Conservation (phyloP, 1,139 yeast genomes). For the Magnusiomyces tetraspermus region DNA sequence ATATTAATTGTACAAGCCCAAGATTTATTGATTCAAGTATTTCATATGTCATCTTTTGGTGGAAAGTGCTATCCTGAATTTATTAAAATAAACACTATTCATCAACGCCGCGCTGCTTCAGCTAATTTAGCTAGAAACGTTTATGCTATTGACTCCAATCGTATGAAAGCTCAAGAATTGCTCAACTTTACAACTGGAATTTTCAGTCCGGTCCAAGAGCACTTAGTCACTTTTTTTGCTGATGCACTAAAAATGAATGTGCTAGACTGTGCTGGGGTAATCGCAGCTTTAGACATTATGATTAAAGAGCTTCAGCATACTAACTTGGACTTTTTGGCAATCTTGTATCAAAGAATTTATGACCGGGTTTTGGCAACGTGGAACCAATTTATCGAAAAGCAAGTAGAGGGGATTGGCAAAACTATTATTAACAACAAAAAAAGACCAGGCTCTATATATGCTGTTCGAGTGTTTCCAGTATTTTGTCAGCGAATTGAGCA, state of each 20-base stretch:
- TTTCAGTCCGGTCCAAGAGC: constrained; percentile 46
- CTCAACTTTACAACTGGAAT: constrained; percentile 43
- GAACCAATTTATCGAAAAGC: constrained; percentile 49
- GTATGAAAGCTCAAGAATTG: constrained; percentile 48
- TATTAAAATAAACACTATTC: constrained; percentile 35
- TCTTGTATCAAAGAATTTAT: constrained; percentile 42
- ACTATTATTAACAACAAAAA: constrained; percentile 39
- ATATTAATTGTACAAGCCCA: constrained; percentile 50
- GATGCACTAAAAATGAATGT: constrained; percentile 32
- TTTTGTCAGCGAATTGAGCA: constrained; percentile 36
- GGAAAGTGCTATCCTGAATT: constrained; percentile 42
- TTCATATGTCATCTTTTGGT: constrained; percentile 52
- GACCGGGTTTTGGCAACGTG: constrained; percentile 49
- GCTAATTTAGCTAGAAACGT: constrained; percentile 21
- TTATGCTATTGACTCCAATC: constrained; percentile 42
- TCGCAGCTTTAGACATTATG: constrained; percentile 36
- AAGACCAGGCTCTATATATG: constrained; percentile 37
- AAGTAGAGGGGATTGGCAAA: constrained; percentile 46
- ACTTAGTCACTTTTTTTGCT: constrained; percentile 34
- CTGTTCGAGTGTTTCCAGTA: constrained; percentile 39
- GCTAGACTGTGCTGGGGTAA: constrained; percentile 37
- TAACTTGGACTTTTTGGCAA: constrained; percentile 59
- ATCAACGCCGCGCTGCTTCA: constrained; percentile 26
- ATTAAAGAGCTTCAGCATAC: constrained; percentile 37
- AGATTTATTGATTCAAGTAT: constrained; percentile 52